Percentiles rank a stretch among this genome's conserved stretches.
Evolutionary conservation across 805 yeast genomes (phyloP).

Genomic region (Tetrapisispora phaffii): DNA sequence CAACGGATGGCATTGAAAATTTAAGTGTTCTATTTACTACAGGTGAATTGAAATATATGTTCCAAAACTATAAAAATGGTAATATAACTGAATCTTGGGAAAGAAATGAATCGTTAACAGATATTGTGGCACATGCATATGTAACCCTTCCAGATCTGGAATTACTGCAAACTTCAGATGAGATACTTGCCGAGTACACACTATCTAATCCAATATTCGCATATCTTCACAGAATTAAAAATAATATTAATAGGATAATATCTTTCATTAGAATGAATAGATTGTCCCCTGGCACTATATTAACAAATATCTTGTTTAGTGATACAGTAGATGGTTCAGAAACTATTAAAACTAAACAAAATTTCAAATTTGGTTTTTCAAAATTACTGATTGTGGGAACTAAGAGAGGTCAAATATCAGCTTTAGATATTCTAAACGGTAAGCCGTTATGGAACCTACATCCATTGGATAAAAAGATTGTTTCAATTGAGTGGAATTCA

Average conservation of each 20-base stretch:
- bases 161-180: constrained; percentile 10
- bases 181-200: constrained; percentile 14
- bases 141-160: constrained; percentile 14
- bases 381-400: constrained; percentile 37
- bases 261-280: constrained; percentile 10
- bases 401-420: constrained; percentile 33
- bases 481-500: constrained; percentile 15
- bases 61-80: constrained; percentile 17
- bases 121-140: constrained; percentile 29
- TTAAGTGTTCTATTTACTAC: constrained; percentile 11
- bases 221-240: constrained; percentile 22
- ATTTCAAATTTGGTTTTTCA: constrained; percentile 37
- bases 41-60: constrained; percentile 10
- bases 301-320: constrained; percentile 11
- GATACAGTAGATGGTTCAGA: constrained; percentile 12
- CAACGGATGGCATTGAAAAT: constrained; percentile 10
- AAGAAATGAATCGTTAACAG: constrained; percentile 36
- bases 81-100: constrained; percentile 28
- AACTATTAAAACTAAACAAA: constrained; percentile 6
- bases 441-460: constrained; percentile 32
- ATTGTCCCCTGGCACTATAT: constrained; percentile 16
- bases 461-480: constrained; percentile 15
- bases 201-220: constrained; percentile 13
- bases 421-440: constrained; percentile 35
- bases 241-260: constrained; percentile 15